Conservation (phyloP, 257 asterid species). For the Ajuga chamaepitys region DNA sequence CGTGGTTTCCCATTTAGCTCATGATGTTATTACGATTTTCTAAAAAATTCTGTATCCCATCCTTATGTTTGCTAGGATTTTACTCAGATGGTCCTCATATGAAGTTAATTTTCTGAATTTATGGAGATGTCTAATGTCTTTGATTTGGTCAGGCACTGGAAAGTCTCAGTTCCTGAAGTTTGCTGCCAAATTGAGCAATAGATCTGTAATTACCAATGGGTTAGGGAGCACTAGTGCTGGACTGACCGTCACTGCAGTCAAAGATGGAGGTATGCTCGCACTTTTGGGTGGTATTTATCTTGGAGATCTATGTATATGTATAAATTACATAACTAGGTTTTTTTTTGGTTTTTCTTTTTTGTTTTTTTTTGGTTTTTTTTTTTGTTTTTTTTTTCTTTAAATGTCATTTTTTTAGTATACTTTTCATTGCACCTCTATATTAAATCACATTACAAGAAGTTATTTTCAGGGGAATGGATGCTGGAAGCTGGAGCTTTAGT, state of each 20-base stretch:
- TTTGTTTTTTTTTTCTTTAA: too few relatives aligned
- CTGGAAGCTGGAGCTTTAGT: slow-evolving; percentile 99
- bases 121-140: slow-evolving; percentile 10
- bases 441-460: neutral
- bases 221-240: slow-evolving; percentile 99
- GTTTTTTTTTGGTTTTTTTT: too few relatives aligned
- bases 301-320: slow-evolving; percentile 10
- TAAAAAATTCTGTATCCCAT: neutral
- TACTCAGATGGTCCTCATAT: neutral
- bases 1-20: neutral
- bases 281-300: neutral
- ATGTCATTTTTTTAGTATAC: neutral
- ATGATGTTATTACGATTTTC: neutral
- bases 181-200: slow-evolving; percentile 90
- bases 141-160: slow-evolving; percentile 67
- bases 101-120: neutral
- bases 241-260: slow-evolving; percentile 97
- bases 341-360: too few relatives aligned
- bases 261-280: slow-evolving; percentile 79
- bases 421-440: slow-evolving; percentile 6
- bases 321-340: neutral
- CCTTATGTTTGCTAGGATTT: neutral
- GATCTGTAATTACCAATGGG: slow-evolving; percentile 95
- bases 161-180: slow-evolving; percentile 95
- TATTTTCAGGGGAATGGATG: slow-evolving; percentile 90